phyloP scores from a whole-genome alignment of 1,139 yeast genomes.

The Suhomyces guaymorum region DNA sequence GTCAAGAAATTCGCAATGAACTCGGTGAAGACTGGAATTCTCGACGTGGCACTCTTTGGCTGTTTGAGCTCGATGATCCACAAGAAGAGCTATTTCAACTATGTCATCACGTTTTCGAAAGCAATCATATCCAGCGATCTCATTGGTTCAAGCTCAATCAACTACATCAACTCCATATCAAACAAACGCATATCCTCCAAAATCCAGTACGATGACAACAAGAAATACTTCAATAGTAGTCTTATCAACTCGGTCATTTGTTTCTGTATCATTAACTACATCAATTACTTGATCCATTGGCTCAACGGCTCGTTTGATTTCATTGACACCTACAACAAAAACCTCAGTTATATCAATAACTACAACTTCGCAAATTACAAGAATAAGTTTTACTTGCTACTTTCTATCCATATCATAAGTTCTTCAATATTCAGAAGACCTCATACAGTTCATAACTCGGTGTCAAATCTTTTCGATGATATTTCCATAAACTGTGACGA shows the following conservation, averaged over 20 bases:
- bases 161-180: constrained; percentile 21
- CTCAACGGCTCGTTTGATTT: constrained; percentile 15
- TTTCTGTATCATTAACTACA: constrained; percentile 31
- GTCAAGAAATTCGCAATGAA: constrained; percentile 6
- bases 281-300: constrained; percentile 27
- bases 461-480: constrained; percentile 14
- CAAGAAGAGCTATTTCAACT: constrained; percentile 33
- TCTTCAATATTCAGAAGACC: constrained; percentile 28
- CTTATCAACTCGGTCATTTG: constrained; percentile 31
- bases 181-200: constrained; percentile 15
- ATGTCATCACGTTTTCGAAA: constrained; percentile 47
- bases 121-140: constrained; percentile 53
- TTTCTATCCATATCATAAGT: constrained; percentile 46
- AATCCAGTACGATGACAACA: constrained; percentile 20
- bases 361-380: constrained; percentile 20
- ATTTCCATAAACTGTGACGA: constrained; percentile 19
- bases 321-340: constrained; percentile 14
- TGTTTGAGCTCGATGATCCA: constrained; percentile 35
- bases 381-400: constrained; percentile 37
- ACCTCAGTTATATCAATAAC: constrained; percentile 15
- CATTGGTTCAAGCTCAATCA: constrained; percentile 40
- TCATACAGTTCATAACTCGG: constrained; percentile 17
- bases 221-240: constrained; percentile 20
- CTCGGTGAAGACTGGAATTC: constrained; percentile 15
- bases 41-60: constrained; percentile 36